Conservation (phyloP, 768 basidiomycete species). For the Pholiota molesta region DNA sequence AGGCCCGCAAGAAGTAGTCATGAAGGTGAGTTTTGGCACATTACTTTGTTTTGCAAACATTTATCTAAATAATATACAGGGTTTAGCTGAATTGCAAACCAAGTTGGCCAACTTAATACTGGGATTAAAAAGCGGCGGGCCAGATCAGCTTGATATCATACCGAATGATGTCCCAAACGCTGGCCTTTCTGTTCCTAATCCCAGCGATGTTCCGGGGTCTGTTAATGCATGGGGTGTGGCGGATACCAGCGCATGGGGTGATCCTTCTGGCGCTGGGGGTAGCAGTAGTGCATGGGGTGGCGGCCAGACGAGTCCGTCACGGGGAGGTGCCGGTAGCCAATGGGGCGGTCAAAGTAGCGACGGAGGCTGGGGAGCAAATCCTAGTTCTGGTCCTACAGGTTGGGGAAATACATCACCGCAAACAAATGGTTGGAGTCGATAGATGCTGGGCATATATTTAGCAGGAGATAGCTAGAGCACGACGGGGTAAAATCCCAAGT, state of each 20-base stretch:
- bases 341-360: constrained; percentile 21
- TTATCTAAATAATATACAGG: constrained; percentile 41
- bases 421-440: constrained; percentile 59
- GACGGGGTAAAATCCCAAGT: background rate
- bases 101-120: constrained; percentile 82
- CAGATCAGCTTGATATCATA: constrained; percentile 55
- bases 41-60: background rate
- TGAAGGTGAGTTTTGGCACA: constrained; percentile 58
- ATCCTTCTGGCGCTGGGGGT: constrained; percentile 8
- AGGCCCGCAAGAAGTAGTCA: constrained; percentile 85
- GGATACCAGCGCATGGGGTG: constrained; percentile 23
- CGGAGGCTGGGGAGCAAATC: constrained; percentile 30
- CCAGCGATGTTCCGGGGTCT: constrained; percentile 21
- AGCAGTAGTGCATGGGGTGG: constrained; percentile 27
- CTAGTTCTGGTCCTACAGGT: constrained; percentile 36
- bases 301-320: constrained; percentile 25
- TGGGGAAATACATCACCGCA: constrained; percentile 54
- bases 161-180: constrained; percentile 40
- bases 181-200: constrained; percentile 16
- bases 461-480: background rate
- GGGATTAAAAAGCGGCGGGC: constrained; percentile 65
- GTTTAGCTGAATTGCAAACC: constrained; percentile 75
- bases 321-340: constrained; percentile 26
- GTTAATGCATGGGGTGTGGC: constrained; percentile 27
- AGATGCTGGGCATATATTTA: constrained; percentile 3